Base-by-base conservation (phyloP, 2,329 filamentous ascomycete genomes). In the Sporothrix protearum region DNA sequence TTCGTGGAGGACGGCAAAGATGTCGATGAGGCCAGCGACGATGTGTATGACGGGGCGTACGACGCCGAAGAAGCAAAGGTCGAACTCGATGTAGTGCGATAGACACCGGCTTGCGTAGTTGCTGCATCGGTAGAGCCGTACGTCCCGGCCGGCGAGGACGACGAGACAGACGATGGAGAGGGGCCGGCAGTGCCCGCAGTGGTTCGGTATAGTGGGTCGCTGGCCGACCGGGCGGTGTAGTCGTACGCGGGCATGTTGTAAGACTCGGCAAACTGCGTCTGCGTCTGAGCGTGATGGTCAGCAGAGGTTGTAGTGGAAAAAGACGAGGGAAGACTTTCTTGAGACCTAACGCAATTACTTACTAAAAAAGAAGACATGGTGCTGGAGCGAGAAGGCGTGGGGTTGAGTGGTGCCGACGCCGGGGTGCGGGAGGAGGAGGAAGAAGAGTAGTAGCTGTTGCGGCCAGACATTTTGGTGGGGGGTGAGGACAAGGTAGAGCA, bases 391-490 rank as follows among this genome's bases (percentile, higher is more conserved):
- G 63, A 59, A 3, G 70, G 14, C 7, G 63, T 28, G 6, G 25
- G 33, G 72, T 67, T 64, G 51, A 73, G 69, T 8, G 69, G 30
- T 22, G 47, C 69, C 45, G 69, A 45, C 30, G 69, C 19, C 5
- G 55, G 57, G 22, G 42, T 57, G 42, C 55, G 42, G 10, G 69
- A 64, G 14, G 69, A 49, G 57, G 33, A 53, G 57, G 57, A 53
- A 19, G 57, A 42, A 14, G 30, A 39, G 68, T 51, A 39, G 55
- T 12, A 51, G 47, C 51, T 63, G 42, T 28, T 19, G 57, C 42
- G 57, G 68, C 42, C 57, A n/a, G 47, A 53, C 69, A 70, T 70
- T 19, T 49, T 64, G 16, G 22, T 4, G 36, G 33, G 14, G 10
- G n/a, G 36, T n/a, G 25, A 30, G 22, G 6, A 8, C 3, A 19